phyloP scores from a whole-genome alignment of 164 flowering plant genomes.

The Chimonanthus salicifolius region DNA sequence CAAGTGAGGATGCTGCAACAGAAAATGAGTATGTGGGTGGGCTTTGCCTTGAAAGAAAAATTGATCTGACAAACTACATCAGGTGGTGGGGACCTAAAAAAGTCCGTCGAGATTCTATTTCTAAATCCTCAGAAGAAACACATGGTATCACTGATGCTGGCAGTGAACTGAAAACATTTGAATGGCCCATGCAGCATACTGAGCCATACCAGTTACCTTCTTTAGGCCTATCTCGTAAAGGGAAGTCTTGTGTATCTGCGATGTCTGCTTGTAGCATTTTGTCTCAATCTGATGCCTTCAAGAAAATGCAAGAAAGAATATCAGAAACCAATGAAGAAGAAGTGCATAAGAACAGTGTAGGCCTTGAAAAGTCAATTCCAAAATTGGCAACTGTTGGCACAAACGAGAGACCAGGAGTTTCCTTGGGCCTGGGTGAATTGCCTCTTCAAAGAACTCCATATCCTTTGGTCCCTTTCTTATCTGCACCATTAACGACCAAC shows the following conservation, averaged over 20 bases:
- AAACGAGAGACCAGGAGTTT: conserved; percentile 45
- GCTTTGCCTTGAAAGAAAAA: conserved; percentile 68
- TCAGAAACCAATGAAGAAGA: conserved; percentile 29
- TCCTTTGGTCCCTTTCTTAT: conserved; percentile 52
- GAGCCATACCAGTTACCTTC: conserved; percentile 91
- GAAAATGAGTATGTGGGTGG: conserved; percentile 58
- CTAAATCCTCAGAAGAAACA: conserved; percentile 51
- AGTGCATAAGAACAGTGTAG: conserved; percentile 35
- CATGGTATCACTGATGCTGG: conserved; percentile 41
- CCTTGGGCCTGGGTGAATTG: conserved; percentile 43
- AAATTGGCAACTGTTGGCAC: conserved; percentile 47
- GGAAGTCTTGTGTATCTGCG: conserved; percentile 32
- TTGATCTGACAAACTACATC: conserved; percentile 76
- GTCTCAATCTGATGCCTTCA: conserved; percentile 75
- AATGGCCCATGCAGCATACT: conserved; percentile 50
- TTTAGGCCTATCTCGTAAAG: conserved; percentile 43
- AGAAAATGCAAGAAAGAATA: conserved; percentile 66
- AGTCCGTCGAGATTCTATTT: conserved; percentile 40
- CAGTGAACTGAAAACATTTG: conserved; percentile 62
- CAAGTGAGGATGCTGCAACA: conserved; percentile 60
- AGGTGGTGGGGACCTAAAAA: conserved; percentile 91
- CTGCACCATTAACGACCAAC: conserved; percentile 62
- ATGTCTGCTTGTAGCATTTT: conserved; percentile 71
- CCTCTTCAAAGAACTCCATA: conserved; percentile 48
- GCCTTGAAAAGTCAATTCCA: conserved; percentile 53